Conservation (phyloP, 768 basidiomycete genomes). For the Mycena rosella region DNA sequence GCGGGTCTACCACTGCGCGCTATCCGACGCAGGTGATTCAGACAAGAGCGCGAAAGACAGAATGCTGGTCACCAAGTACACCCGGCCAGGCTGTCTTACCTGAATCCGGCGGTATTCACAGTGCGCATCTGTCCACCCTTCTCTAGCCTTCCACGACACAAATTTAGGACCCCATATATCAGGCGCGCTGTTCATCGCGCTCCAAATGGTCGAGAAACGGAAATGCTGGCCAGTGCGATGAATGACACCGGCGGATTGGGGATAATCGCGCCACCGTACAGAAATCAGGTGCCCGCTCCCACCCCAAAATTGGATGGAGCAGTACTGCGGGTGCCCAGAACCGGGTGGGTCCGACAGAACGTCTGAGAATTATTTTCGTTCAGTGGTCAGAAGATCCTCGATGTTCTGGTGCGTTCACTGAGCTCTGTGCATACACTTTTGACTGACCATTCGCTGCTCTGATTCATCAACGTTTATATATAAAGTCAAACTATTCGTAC, state of each 20-base stretch:
- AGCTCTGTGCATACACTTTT: too few relatives aligned
- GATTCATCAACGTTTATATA: too few relatives aligned
- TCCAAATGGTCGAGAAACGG: constrained; percentile 26
- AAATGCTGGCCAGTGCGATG: constrained; percentile 27
- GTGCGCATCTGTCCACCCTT: background rate
- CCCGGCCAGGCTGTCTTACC: constrained; percentile 32
- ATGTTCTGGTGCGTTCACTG: too few relatives aligned
- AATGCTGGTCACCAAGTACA: constrained; percentile 23
- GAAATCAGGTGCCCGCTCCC: constrained; percentile 9
- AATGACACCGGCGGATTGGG: constrained; percentile 8
- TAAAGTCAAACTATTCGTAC: too few relatives aligned
- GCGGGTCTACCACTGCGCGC: constrained; percentile 26
- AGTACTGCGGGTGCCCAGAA: too few relatives aligned
- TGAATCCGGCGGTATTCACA: constrained; percentile 33
- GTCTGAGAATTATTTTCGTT: too few relatives aligned
- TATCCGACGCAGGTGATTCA: constrained; percentile 11
- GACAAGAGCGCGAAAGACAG: constrained; percentile 18
- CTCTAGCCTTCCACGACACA: background rate
- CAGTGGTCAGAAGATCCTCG: too few relatives aligned
- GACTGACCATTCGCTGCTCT: too few relatives aligned
- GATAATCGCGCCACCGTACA: constrained; percentile 1
- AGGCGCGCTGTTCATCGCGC: constrained; percentile 22
- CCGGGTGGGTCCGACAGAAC: too few relatives aligned
- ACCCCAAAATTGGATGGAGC: too few relatives aligned
- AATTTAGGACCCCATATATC: background rate